These are phyloP conservation scores for Fusarium sp. DNA, from an alignment of 2,329 filamentous ascomycete species.

Conservation along the genomic window DNA sequence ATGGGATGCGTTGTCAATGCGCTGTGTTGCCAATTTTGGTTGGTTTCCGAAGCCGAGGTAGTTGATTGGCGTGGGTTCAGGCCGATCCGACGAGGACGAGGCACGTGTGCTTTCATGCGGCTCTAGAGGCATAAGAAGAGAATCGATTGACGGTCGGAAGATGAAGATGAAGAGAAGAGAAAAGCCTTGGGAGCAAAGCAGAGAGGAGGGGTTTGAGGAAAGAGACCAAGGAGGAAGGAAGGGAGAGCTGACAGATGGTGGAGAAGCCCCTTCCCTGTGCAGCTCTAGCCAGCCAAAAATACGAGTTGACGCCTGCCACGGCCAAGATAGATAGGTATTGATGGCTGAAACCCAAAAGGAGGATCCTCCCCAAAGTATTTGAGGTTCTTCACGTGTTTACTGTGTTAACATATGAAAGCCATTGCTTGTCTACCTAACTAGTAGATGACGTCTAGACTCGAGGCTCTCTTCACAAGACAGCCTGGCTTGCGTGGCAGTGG, in stretches of 20 bases:
- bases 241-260: conserved; percentile 25
- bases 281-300: conserved; percentile 4
- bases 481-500: background rate
- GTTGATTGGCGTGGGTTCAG: conserved; percentile 3
- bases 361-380: no score
- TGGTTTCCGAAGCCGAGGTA: conserved; percentile 27
- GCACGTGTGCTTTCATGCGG: background rate
- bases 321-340: background rate
- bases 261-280: conserved; percentile 30
- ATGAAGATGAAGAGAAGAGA: background rate
- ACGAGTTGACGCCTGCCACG: conserved; percentile 6
- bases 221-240: conserved; percentile 7
- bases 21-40: conserved; percentile 9
- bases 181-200: background rate
- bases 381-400: background rate
- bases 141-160: background rate
- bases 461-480: background rate
- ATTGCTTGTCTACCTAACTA: no score
- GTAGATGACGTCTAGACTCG: background rate
- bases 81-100: background rate
- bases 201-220: background rate
- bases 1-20: conserved; percentile 22
- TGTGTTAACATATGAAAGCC: background rate
- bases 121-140: background rate
- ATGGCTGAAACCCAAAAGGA: background rate